Conservation (phyloP, 768 basidiomycete species). For the Cystofilobasidium capitatum region DNA sequence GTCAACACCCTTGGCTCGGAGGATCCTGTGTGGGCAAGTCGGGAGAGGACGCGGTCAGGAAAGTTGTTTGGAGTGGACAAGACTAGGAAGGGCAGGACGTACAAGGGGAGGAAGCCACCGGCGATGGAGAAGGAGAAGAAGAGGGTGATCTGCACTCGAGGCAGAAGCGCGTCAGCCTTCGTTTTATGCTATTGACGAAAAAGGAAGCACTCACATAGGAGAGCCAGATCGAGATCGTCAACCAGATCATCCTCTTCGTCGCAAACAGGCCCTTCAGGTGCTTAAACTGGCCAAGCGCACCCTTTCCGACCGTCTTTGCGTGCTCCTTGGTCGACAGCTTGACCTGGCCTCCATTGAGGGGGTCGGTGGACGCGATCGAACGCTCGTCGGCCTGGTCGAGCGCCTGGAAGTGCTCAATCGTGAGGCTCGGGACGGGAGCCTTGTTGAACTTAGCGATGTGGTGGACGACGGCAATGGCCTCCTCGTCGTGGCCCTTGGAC, state of each 20-base stretch:
- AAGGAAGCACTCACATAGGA: conserved; percentile 38
- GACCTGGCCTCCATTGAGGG: conserved; percentile 1
- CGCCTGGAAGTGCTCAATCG: conserved; percentile 38
- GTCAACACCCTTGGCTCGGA: background rate
- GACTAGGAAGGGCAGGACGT: no score
- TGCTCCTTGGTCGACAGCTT: background rate
- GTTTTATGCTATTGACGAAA: background rate
- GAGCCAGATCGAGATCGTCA: conserved; percentile 34
- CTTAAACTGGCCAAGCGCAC: conserved; percentile 27
- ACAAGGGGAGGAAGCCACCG: conserved; percentile 39
- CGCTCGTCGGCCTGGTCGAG: conserved; percentile 32
- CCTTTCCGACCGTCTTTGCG: conserved; percentile 27
- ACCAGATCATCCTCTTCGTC: conserved; percentile 35
- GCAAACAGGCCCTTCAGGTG: conserved; percentile 40
- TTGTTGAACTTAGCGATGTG: conserved; percentile 41
- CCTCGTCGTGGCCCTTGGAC: conserved; percentile 50
- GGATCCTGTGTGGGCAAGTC: no score
- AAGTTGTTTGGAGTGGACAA: conserved; percentile 31
- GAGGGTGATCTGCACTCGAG: conserved; percentile 22
- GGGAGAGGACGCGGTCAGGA: background rate
- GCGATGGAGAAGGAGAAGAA: conserved; percentile 38
- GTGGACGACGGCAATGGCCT: conserved; percentile 47
- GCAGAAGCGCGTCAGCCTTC: background rate
- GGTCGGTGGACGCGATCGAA: conserved; percentile 3
- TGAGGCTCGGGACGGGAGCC: conserved; percentile 35